Base-by-base conservation (phyloP, 1,284 basidiomycete species). In the Cutaneotrichosporon curvatum region DNA sequence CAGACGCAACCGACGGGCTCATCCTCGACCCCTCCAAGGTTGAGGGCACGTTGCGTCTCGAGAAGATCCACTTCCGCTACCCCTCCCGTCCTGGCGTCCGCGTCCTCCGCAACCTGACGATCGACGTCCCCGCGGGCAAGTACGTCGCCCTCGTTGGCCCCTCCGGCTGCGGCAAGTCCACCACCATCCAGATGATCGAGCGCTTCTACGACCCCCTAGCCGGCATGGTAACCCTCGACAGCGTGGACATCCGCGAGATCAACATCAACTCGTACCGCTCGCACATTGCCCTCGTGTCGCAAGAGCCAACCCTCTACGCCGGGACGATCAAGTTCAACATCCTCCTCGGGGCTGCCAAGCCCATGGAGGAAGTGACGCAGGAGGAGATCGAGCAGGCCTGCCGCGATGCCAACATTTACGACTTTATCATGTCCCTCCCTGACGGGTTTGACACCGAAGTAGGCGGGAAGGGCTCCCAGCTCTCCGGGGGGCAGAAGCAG, bases 391-490 rank as follows among this genome's bases (percentile, higher is more conserved):
- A 88, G 61, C 73, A 76, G 14, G 91, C 81, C 2, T 94, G 87
- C 70, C 79, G 81, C 40, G 79, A 84, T 60, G 90, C 85, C 51
- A 92, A 87, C 71, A 92, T 96, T 55, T 63, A 65, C 50, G 90
- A 95, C 55, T 96, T 96, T 74, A 84, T 96, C 65, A 71, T 79
- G 59, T 82, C 81, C 1, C 73, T 98, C 4, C 94, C 94, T 1
- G 79, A 92, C 53, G 87, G 87, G 42, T 92, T 92, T 63, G 84
- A 94, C 32, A 95, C 90, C 4, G 79, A 88, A 59, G 87, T 94
- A 40, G 95, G 94, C 55, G 86, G 88, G 46, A 96, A 95, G 71
- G 94, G 92, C 14, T 84, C 85, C 4, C 88, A 92, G 64, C 77
- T 97, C 4, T 88, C 85, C 31, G 92, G 92, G 60, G 47, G 48